Percentiles rank a stretch among this genome's conserved stretches.
Evolutionary conservation across 441 rosid species (phyloP).

Genomic region (Erodium texanum): DNA sequence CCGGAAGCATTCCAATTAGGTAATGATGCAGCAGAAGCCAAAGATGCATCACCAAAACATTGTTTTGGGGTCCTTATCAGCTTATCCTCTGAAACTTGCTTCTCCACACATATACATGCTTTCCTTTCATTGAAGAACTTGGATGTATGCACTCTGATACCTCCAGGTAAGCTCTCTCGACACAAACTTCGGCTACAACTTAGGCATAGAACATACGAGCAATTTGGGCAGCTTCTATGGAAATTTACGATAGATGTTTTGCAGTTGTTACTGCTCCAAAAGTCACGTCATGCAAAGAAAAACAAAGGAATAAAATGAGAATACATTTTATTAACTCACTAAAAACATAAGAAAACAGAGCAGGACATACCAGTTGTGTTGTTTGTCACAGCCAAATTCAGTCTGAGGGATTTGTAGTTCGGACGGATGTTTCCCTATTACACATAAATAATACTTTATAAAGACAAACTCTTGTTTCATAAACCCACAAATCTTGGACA

Average conservation of each 20-base stretch:
- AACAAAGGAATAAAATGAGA: slow-evolving; percentile 17
- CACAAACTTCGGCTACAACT: slow-evolving; percentile 48
- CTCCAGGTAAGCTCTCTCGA: slow-evolving; percentile 36
- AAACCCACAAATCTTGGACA: slow-evolving; percentile 2
- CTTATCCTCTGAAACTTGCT: slow-evolving; percentile 29
- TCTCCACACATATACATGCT: slow-evolving; percentile 20
- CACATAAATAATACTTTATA: slow-evolving; percentile 19
- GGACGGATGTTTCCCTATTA: slow-evolving; percentile 42
- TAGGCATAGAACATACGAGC: slow-evolving; percentile 59
- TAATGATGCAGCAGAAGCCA: slow-evolving; percentile 26
- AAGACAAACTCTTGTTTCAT: slow-evolving; percentile 10
- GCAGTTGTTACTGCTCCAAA: slow-evolving; percentile 46
- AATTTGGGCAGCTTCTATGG: slow-evolving; percentile 63
- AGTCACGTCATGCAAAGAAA: slow-evolving; percentile 26
- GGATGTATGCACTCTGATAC: slow-evolving; percentile 27
- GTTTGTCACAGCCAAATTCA: slow-evolving; percentile 41
- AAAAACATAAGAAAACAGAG: slow-evolving; percentile 15
- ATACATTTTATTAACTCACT: slow-evolving; percentile 16
- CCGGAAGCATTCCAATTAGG: slow-evolving; percentile 29
- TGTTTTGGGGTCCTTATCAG: slow-evolving; percentile 22
- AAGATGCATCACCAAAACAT: slow-evolving; percentile 21
- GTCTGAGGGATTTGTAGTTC: slow-evolving; percentile 42
- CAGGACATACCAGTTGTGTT: slow-evolving; percentile 47
- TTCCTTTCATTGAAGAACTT: slow-evolving; percentile 38
- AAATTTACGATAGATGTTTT: slow-evolving; percentile 46